Evolutionary conservation across 352 stramenopile species (phyloP).

Genomic region (Globisporangium lucens): DNA sequence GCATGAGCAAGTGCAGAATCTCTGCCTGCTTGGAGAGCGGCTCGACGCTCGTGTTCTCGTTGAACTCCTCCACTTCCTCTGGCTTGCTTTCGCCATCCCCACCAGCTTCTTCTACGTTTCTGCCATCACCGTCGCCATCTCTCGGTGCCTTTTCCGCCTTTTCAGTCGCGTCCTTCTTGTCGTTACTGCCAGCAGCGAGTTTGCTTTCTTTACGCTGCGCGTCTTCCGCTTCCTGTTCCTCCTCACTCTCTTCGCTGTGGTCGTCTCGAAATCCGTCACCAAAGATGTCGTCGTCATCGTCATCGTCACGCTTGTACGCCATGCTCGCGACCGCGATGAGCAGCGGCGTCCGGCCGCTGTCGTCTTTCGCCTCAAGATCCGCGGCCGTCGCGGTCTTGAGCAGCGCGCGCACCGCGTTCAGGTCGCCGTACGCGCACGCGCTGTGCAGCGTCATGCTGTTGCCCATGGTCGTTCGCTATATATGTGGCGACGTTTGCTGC

Average conservation of each 20-base stretch:
- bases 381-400: conserved; percentile 57
- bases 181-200: conserved; percentile 4
- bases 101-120: conserved; percentile 5
- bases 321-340: conserved; percentile 67
- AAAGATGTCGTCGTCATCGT: conserved; percentile 33
- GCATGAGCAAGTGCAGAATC: conserved; percentile 72
- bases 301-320: conserved; percentile 39
- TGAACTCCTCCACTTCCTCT: conserved; percentile 52
- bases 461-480: conserved; percentile 43
- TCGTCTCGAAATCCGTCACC: conserved; percentile 31
- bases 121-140: not conserved
- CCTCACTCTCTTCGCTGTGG: conserved; percentile 26
- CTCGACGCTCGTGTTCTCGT: conserved; percentile 48
- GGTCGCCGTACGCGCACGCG: conserved; percentile 71
- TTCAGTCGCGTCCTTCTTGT: not conserved
- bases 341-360: conserved; percentile 72
- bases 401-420: conserved; percentile 51
- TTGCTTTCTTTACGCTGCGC: not conserved
- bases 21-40: conserved; percentile 65
- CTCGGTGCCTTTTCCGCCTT: conserved; percentile 15
- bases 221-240: conserved; percentile 2
- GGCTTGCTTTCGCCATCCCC: conserved; percentile 12
- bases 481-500: too few relatives aligned
- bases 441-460: conserved; percentile 82
- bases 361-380: conserved; percentile 69